Percentiles rank a stretch among this genome's conserved stretches.
Evolutionary conservation across 441 rosid genomes (phyloP).

Genomic region (Breynia disticha): DNA sequence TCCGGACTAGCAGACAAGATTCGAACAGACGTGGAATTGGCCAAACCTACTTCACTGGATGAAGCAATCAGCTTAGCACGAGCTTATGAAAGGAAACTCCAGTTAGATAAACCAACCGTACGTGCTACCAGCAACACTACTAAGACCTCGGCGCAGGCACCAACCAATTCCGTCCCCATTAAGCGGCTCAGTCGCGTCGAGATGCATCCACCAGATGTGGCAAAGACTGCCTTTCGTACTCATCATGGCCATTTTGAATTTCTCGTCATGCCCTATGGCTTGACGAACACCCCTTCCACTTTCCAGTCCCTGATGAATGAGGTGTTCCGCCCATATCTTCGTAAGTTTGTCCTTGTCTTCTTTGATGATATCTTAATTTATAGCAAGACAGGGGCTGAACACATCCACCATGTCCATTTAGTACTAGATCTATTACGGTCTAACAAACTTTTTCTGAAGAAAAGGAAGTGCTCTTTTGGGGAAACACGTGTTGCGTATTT

Average conservation of each 20-base stretch:
- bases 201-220: conserved; percentile 3
- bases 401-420: not conserved
- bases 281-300: conserved; percentile 1
- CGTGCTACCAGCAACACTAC: no score
- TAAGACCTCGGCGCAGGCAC: not conserved
- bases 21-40: no score
- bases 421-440: not conserved
- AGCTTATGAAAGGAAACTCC: no score
- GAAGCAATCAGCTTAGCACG: no score
- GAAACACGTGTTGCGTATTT: not conserved
- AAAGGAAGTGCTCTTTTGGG: not conserved
- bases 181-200: no score
- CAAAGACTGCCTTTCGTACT: not conserved
- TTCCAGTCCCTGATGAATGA: not conserved
- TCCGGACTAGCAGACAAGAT: no score
- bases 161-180: no score
- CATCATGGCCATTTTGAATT: not conserved
- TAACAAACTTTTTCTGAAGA: not conserved
- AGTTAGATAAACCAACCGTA: no score
- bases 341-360: not conserved
- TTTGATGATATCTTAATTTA: conserved; percentile 6
- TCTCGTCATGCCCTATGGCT: not conserved
- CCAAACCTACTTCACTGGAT: no score
- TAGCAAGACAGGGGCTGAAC: not conserved
- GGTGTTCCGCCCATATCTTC: not conserved